Percentiles rank a stretch among this genome's conserved stretches.
phyloP scores from a whole-genome alignment of 495 filamentous ascomycete genomes.

The Bathelium albidoporum region DNA sequence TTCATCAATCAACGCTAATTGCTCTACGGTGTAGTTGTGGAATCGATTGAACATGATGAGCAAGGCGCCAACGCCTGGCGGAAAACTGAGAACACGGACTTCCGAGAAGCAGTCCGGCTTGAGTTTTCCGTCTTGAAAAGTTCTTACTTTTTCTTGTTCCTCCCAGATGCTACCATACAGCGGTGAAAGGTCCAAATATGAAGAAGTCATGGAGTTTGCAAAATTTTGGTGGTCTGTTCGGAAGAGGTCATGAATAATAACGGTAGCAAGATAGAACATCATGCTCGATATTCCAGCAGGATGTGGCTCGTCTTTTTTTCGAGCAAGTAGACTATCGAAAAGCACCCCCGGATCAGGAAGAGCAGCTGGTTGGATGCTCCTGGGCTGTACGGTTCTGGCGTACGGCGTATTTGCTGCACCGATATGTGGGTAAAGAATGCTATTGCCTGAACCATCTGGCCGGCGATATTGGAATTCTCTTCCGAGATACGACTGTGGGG shows the following conservation, averaged over 20 bases:
- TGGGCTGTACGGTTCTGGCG: constrained; percentile 60
- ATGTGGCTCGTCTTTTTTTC: constrained; percentile 49
- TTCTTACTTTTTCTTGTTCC: constrained; percentile 66
- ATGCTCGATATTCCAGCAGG: constrained; percentile 77
- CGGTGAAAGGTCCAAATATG: constrained; percentile 75
- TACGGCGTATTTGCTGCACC: constrained; percentile 58
- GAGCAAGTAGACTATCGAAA: constrained; percentile 64
- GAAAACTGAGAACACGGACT: constrained; percentile 67
- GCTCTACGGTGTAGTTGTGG: constrained; percentile 37
- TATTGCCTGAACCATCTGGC: constrained; percentile 63
- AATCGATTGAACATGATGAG: constrained; percentile 61
- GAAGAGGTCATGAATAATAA: constrained; percentile 77
- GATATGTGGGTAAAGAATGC: constrained; percentile 50
- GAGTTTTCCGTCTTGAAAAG: constrained; percentile 70
- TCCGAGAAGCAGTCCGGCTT: constrained; percentile 77
- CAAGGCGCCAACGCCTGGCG: constrained; percentile 62
- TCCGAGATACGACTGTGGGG: constrained; percentile 50
- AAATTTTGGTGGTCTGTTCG: constrained; percentile 47
- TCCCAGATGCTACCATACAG: constrained; percentile 74
- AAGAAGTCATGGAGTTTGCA: constrained; percentile 61
- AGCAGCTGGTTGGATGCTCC: constrained; percentile 48
- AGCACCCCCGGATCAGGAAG: constrained; percentile 67
- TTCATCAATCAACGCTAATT: constrained; percentile 52
- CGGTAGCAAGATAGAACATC: constrained; percentile 79
- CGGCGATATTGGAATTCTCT: constrained; percentile 49